A percentile compares a stretch with the other conserved stretches of the same genome.
Evolutionary conservation across 306 rosid genomes (phyloP).

Genomic region (Amphicarpaea edgeworthii): DNA sequence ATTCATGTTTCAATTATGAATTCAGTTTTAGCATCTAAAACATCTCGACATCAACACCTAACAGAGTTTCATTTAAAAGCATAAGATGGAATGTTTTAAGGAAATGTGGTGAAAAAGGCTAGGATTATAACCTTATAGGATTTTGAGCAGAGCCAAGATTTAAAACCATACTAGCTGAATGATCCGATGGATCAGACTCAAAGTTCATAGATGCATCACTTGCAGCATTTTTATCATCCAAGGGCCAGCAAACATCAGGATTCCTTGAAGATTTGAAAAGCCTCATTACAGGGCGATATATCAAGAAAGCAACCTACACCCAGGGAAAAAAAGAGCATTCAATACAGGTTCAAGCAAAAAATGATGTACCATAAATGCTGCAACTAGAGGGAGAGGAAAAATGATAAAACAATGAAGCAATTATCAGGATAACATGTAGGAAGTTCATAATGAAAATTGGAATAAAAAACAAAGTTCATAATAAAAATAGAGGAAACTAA

Average conservation of each 20-base stretch:
- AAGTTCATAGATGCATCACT: constrained; percentile 55
- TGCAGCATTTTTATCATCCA: constrained; percentile 61
- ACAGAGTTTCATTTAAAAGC: constrained; percentile 3
- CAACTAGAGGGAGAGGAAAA: constrained; percentile 8
- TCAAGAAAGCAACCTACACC: constrained; percentile 90
- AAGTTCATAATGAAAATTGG: constrained; percentile 4
- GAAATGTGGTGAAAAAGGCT: background rate
- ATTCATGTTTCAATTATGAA: too few species aligned
- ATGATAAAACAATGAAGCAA: background rate
- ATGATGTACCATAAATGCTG: background rate
- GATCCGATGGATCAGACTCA: constrained; percentile 66
- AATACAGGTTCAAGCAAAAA: constrained; percentile 36
- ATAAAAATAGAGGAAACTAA: constrained; percentile 30
- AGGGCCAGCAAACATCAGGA: constrained; percentile 88
- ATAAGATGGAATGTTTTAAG: background rate
- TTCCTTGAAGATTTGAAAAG: constrained; percentile 74
- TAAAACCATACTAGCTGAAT: constrained; percentile 64
- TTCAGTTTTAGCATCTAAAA: constrained; percentile 12
- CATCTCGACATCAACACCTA: constrained; percentile 1
- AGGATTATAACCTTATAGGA: constrained; percentile 63
- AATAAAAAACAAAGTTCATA: constrained; percentile 19
- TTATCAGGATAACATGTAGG: constrained; percentile 2
- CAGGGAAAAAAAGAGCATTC: constrained; percentile 28
- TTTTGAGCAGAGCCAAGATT: constrained; percentile 73
- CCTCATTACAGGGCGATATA: constrained; percentile 96